phyloP scores from a whole-genome alignment of 1,139 yeast genomes.

The Pichia sp. region DNA sequence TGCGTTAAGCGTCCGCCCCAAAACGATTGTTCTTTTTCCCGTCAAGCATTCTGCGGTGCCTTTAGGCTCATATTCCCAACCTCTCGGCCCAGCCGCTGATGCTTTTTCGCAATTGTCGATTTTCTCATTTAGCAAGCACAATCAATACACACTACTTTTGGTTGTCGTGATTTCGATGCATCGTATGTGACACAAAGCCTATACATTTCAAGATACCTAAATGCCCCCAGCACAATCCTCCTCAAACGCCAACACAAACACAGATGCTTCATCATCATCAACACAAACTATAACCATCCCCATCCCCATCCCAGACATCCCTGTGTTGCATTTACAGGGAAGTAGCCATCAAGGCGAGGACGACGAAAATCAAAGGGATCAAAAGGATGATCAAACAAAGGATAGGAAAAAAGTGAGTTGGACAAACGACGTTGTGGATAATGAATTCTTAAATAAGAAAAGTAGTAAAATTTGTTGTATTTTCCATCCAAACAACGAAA shows the following conservation, averaged over 20 bases:
- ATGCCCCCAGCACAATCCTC: background rate
- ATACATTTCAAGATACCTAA: too few species aligned
- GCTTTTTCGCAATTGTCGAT: too few species aligned
- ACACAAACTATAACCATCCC: conserved; percentile 2
- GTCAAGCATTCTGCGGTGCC: too few species aligned
- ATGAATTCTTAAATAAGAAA: conserved; percentile 80
- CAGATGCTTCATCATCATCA: background rate
- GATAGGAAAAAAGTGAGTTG: conserved; percentile 56
- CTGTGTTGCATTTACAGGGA: conserved; percentile 15
- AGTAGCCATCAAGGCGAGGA: background rate
- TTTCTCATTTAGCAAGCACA: too few species aligned
- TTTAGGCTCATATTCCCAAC: too few species aligned
- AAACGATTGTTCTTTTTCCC: too few species aligned
- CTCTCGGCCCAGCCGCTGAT: too few species aligned
- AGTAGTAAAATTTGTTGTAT: conserved; percentile 94
- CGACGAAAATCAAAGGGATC: background rate
- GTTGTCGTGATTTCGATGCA: background rate
- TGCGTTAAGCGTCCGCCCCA: too few species aligned
- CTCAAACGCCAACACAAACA: background rate
- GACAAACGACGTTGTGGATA: conserved; percentile 82
- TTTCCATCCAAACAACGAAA: conserved; percentile 77
- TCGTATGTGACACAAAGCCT: too few species aligned
- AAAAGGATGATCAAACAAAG: conserved; percentile 11
- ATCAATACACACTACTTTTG: too few species aligned
- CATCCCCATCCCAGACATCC: conserved; percentile 9